phyloP scores from a whole-genome alignment of 2,329 filamentous ascomycete species.

The Stachybotrys elegans region DNA sequence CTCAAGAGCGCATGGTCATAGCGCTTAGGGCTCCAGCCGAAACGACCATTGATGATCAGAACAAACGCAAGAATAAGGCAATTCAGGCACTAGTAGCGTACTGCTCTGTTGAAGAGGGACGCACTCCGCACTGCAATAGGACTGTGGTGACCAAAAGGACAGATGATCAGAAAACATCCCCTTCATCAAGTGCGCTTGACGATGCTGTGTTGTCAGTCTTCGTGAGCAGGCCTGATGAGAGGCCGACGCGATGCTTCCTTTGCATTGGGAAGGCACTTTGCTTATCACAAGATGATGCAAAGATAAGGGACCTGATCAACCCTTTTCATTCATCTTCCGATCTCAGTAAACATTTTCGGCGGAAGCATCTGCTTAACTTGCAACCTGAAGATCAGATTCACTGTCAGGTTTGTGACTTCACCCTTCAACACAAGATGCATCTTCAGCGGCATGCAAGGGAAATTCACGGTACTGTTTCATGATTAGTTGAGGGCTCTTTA shows the following conservation, averaged over 20 bases:
- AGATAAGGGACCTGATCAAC: constrained; percentile 4
- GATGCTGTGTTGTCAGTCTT: constrained; percentile 8
- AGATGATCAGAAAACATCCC: too few relatives aligned
- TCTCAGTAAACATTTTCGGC: constrained; percentile 10
- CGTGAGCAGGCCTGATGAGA: constrained; percentile 5
- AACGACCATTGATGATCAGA: constrained; percentile 8
- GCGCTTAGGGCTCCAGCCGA: constrained; percentile 8
- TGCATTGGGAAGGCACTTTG: constrained; percentile 7
- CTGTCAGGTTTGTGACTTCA: constrained; percentile 6
- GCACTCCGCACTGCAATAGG: not conserved
- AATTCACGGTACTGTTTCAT: not conserved
- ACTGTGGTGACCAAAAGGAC: too few relatives aligned
- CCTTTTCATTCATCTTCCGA: constrained; percentile 9
- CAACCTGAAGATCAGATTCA: constrained; percentile 1
- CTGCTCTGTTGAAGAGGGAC: constrained; percentile 8
- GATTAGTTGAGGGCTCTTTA: too few relatives aligned
- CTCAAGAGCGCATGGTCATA: constrained; percentile 11
- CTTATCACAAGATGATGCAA: constrained; percentile 2
- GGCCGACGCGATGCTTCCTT: constrained; percentile 10
- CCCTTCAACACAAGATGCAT: constrained; percentile 9
- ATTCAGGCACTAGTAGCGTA: constrained; percentile 10
- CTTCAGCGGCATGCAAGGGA: not conserved
- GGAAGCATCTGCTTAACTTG: constrained; percentile 8
- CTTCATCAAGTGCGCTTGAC: not conserved
- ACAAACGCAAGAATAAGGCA: constrained; percentile 7